Conservation (phyloP, 2,329 filamentous ascomycete genomes). For the Aspergillus pseudonomiae region DNA sequence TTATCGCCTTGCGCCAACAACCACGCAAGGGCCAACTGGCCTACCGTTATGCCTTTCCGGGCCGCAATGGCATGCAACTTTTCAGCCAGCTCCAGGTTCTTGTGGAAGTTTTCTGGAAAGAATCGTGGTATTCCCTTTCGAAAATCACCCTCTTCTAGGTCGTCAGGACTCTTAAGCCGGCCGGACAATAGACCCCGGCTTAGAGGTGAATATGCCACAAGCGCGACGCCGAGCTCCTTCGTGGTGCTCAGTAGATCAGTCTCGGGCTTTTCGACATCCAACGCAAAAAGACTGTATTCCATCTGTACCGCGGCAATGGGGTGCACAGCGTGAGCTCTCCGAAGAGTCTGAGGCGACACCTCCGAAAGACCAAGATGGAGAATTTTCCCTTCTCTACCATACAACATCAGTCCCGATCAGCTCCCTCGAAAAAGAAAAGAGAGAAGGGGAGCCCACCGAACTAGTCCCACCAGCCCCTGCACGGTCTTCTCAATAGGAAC, state of each 20-base stretch:
- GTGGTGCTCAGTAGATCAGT: slow-evolving; percentile 29
- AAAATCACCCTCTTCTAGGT: slow-evolving; percentile 49
- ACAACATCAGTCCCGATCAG: background rate
- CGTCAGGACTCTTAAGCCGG: slow-evolving; percentile 40
- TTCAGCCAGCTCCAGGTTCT: slow-evolving; percentile 60
- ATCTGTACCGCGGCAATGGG: slow-evolving; percentile 58
- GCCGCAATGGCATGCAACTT: slow-evolving; percentile 53
- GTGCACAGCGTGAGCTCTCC: slow-evolving; percentile 53
- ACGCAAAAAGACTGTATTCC: slow-evolving; percentile 55
- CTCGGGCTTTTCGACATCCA: slow-evolving; percentile 50
- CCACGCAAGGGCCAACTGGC: slow-evolving; percentile 66
- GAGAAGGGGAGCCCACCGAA: background rate
- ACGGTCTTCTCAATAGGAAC: slow-evolving; percentile 46
- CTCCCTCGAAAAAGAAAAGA: background rate
- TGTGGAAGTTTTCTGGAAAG: slow-evolving; percentile 55
- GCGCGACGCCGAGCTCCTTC: slow-evolving; percentile 40
- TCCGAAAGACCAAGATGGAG: slow-evolving; percentile 56
- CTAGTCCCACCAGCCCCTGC: slow-evolving; percentile 43
- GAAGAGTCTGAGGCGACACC: slow-evolving; percentile 52
- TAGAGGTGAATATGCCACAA: slow-evolving; percentile 49
- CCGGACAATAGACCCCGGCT: slow-evolving; percentile 50
- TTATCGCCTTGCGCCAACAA: slow-evolving; percentile 62
- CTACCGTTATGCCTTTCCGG: slow-evolving; percentile 57
- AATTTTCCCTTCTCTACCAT: slow-evolving; percentile 53
- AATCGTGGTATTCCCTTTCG: slow-evolving; percentile 54